These are phyloP conservation scores for Rosa persica DNA, from an alignment of 306 rosid genomes.

Conservation along the genomic window DNA sequence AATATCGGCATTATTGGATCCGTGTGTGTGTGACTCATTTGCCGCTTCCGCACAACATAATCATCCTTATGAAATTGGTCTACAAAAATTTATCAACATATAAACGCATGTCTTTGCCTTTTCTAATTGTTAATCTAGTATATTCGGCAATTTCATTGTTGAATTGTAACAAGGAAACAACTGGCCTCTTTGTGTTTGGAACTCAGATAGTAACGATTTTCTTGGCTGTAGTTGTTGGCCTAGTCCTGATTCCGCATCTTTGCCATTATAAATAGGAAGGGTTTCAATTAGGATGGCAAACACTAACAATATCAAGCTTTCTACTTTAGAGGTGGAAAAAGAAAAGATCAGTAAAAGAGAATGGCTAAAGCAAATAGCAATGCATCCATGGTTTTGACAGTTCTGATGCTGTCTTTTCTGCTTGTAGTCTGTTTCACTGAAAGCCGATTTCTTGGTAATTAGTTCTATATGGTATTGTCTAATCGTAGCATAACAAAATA, in stretches of 20 bases:
- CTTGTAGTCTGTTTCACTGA: not conserved
- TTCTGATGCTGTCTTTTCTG: constrained; percentile 25
- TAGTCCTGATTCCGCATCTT: not conserved
- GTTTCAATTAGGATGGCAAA: not conserved
- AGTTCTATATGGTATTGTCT: not conserved
- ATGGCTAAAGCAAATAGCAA: constrained; percentile 26
- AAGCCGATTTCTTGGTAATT: not conserved
- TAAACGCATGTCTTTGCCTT: too few relatives aligned
- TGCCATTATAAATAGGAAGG: not conserved
- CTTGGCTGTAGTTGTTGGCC: not conserved
- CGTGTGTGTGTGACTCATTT: too few relatives aligned
- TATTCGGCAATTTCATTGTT: not conserved
- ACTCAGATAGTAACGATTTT: not conserved
- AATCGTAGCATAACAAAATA: not conserved
- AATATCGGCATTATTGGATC: too few relatives aligned
- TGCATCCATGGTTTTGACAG: constrained; percentile 2
- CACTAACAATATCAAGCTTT: not conserved
- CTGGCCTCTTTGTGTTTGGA: not conserved
- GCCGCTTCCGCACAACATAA: too few relatives aligned
- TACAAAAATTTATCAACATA: too few relatives aligned
- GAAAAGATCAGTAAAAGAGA: not conserved
- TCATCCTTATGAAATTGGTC: too few relatives aligned
- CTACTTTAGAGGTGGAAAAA: not conserved
- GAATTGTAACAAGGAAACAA: not conserved
- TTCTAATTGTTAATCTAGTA: not conserved